phyloP scores from a whole-genome alignment of 2,329 filamentous ascomycete genomes.

The Alternaria metachromatica region DNA sequence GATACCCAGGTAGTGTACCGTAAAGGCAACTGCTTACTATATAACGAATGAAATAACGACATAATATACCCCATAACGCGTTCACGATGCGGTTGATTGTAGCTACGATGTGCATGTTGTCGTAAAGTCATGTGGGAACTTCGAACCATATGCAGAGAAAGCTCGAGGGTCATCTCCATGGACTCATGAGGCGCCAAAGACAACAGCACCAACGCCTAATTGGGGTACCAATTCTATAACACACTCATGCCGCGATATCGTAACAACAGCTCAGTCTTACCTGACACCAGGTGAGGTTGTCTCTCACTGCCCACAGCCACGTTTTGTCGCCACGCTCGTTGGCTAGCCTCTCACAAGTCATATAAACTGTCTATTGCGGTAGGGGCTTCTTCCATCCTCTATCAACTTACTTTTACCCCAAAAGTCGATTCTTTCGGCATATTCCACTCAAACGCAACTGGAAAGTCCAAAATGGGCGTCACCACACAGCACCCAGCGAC shows the following conservation, averaged over 20 bases:
- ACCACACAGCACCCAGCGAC: background rate
- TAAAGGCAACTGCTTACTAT: background rate
- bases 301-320: background rate
- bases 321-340: background rate
- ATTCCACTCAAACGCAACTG: fast-evolving
- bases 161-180: too few relatives aligned
- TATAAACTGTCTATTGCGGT: background rate
- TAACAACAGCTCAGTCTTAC: background rate
- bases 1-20: background rate
- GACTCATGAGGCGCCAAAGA: background rate
- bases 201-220: background rate
- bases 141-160: too few relatives aligned
- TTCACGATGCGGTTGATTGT: too few relatives aligned
- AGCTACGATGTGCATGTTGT: too few relatives aligned
- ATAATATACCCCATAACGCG: background rate
- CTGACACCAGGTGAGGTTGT: background rate
- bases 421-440: background rate
- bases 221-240: background rate
- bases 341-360: background rate
- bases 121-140: too few relatives aligned
- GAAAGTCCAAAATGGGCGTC: background rate
- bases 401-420: background rate
- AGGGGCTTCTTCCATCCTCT: background rate
- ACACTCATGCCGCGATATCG: background rate
- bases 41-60: background rate